Evolutionary conservation across 2,329 filamentous ascomycete genomes (phyloP).

Genomic region (Coniochaeta pulveracea): DNA sequence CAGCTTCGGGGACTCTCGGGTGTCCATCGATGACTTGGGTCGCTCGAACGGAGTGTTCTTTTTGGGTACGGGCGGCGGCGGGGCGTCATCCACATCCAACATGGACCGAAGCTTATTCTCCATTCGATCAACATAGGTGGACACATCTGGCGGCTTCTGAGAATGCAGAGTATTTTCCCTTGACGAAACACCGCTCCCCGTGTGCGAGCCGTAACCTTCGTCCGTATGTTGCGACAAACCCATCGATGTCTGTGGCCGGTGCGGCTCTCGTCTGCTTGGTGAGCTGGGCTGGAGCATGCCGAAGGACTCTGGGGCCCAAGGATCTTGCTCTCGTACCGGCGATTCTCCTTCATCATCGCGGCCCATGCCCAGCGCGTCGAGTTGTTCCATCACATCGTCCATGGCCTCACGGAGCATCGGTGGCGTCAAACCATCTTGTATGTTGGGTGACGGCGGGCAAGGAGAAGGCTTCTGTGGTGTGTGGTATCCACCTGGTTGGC

Average conservation of each 20-base stretch:
- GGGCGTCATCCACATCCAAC: slow-evolving; percentile 37
- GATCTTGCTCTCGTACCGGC: slow-evolving; percentile 48
- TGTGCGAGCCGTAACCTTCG: slow-evolving; percentile 47
- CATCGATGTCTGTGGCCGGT: slow-evolving; percentile 61
- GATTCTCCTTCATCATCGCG: slow-evolving; percentile 43
- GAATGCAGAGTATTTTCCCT: slow-evolving; percentile 31
- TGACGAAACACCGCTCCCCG: slow-evolving; percentile 40
- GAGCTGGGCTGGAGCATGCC: slow-evolving; percentile 39
- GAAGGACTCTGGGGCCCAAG: slow-evolving; percentile 90
- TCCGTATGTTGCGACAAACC: slow-evolving; percentile 51
- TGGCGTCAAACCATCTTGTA: slow-evolving; percentile 62
- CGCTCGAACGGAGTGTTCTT: slow-evolving; percentile 30
- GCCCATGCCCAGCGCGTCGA: slow-evolving; percentile 71
- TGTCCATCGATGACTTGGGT: slow-evolving; percentile 47
- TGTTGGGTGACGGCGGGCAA: slow-evolving; percentile 54
- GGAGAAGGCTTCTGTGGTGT: slow-evolving; percentile 52
- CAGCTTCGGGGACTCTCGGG: slow-evolving; percentile 30
- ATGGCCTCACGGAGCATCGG: slow-evolving; percentile 90
- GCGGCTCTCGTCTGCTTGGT: slow-evolving; percentile 18
- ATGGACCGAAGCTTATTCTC: slow-evolving; percentile 67
- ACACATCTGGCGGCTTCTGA: slow-evolving; percentile 53
- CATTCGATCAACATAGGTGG: slow-evolving; percentile 86
- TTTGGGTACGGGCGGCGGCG: slow-evolving; percentile 53
- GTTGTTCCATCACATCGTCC: slow-evolving; percentile 94
- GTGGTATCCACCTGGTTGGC: slow-evolving; percentile 19